Conservation (phyloP, 2,329 filamentous ascomycete genomes). For the Penicillium sp. region DNA sequence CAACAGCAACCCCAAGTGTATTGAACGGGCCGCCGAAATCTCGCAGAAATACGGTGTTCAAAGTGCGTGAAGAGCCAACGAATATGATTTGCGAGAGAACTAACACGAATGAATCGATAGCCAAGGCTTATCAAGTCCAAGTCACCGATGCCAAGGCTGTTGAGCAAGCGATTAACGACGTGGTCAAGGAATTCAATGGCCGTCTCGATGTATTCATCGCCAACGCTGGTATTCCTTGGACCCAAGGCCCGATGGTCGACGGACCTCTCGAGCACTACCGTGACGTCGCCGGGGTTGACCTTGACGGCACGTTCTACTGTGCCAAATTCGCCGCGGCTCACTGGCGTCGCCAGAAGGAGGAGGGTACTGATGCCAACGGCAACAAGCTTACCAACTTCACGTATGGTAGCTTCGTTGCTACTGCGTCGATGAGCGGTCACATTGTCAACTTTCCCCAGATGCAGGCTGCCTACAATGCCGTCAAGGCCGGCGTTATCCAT, state of each 20-base stretch:
- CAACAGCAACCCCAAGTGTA: slow-evolving; percentile 63
- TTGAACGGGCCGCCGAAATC: slow-evolving; percentile 60
- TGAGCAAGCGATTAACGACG: slow-evolving; percentile 41
- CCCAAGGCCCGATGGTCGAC: slow-evolving; percentile 63
- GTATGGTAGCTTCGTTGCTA: slow-evolving; percentile 70
- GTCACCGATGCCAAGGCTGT: slow-evolving; percentile 44
- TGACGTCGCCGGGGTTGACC: slow-evolving; percentile 65
- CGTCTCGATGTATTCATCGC: slow-evolving; percentile 75
- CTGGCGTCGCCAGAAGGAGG: slow-evolving; percentile 66
- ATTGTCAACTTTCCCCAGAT: slow-evolving; percentile 74
- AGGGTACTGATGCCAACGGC: slow-evolving; percentile 61
- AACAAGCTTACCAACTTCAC: slow-evolving; percentile 58
- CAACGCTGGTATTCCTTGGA: slow-evolving; percentile 74
- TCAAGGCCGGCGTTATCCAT: slow-evolving; percentile 60
- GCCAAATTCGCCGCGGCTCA: slow-evolving; percentile 66
- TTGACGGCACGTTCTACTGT: slow-evolving; percentile 75
- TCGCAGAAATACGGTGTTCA: slow-evolving; percentile 64
- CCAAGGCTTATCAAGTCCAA: slow-evolving; percentile 50
- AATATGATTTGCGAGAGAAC: not conserved
- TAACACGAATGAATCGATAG: slow-evolving; percentile 25
- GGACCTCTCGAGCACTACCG: slow-evolving; percentile 62
- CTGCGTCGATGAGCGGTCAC: slow-evolving; percentile 73
- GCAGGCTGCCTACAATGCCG: slow-evolving; percentile 70
- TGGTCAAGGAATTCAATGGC: slow-evolving; percentile 63
- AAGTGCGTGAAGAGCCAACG: slow-evolving; percentile 30